phyloP scores from a whole-genome alignment of 768 basidiomycete species.

The Pleurotus sapidus region DNA sequence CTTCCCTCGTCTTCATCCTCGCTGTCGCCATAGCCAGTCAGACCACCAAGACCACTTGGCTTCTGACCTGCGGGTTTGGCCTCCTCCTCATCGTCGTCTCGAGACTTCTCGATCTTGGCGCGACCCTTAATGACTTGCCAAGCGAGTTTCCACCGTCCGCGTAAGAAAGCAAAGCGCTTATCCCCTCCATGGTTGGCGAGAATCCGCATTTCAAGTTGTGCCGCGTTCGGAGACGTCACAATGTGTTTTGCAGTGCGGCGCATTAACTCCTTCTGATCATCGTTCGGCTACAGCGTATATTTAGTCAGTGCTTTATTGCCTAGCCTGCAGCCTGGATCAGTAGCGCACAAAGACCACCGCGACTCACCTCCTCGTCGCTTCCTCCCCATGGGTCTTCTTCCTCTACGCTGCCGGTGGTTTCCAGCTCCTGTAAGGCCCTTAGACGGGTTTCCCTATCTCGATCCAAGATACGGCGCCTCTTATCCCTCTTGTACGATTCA shows the following conservation, averaged over 20 bases:
- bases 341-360: not conserved
- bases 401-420: conserved; percentile 33
- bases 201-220: conserved; percentile 85
- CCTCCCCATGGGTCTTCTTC: conserved; percentile 58
- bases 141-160: conserved; percentile 66
- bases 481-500: conserved; percentile 64
- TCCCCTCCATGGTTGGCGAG: conserved; percentile 83
- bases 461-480: conserved; percentile 63
- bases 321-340: not conserved
- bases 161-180: conserved; percentile 75
- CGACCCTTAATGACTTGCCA: conserved; percentile 61
- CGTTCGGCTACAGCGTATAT: conserved; percentile 46
- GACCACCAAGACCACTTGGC: conserved; percentile 38
- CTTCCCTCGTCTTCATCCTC: conserved; percentile 34
- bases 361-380: conserved; percentile 64
- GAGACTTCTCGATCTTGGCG: conserved; percentile 28
- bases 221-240: conserved; percentile 67
- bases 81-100: conserved; percentile 22
- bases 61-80: conserved; percentile 11
- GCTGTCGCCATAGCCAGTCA: conserved; percentile 61
- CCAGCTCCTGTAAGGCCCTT: conserved; percentile 47
- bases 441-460: conserved; percentile 63
- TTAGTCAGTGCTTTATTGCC: too few species aligned
- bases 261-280: conserved; percentile 64
- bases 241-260: conserved; percentile 70